Evolutionary conservation across 2,329 filamentous ascomycete genomes (phyloP).

Genomic region (Exophiala sideris): DNA sequence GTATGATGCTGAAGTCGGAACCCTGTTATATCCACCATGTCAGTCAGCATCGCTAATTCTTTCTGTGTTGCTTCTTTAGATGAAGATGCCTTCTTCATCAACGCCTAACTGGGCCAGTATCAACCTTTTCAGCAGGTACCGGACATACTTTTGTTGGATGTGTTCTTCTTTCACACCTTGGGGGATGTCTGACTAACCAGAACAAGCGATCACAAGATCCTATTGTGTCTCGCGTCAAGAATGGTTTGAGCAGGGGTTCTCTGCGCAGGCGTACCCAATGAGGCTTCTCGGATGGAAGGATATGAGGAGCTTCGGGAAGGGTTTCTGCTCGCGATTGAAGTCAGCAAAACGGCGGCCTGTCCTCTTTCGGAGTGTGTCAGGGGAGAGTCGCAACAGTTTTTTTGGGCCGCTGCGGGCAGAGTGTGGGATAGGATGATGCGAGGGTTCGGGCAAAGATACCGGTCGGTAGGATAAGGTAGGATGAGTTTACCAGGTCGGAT

Average conservation of each 20-base stretch:
- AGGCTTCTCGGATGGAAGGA: constrained; percentile 1
- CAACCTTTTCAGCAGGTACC: not conserved
- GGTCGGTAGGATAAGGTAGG: not conserved
- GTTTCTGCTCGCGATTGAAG: constrained; percentile 14
- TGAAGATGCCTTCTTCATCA: not conserved
- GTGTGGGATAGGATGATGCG: not conserved
- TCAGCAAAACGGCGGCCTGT: constrained; percentile 8
- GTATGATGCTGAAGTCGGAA: constrained; percentile 13
- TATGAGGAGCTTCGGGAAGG: not conserved
- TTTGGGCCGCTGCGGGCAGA: not conserved
- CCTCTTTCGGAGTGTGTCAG: no score
- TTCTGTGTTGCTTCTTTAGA: not conserved
- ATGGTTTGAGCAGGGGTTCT: constrained; percentile 9
- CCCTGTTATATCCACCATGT: constrained; percentile 7
- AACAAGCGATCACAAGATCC: not conserved
- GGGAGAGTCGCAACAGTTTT: no score
- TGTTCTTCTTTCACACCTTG: constrained; percentile 1
- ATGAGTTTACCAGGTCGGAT: no score
- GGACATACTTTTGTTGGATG: not conserved
- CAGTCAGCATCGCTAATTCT: constrained; percentile 16
- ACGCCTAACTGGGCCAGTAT: not conserved
- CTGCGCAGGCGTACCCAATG: constrained; percentile 11
- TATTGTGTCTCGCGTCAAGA: constrained; percentile 10
- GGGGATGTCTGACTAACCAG: constrained; percentile 18
- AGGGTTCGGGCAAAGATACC: constrained; percentile 1